Base-by-base conservation (phyloP, 192 early-diverging fungal species). In the Coemansia sp. region DNA sequence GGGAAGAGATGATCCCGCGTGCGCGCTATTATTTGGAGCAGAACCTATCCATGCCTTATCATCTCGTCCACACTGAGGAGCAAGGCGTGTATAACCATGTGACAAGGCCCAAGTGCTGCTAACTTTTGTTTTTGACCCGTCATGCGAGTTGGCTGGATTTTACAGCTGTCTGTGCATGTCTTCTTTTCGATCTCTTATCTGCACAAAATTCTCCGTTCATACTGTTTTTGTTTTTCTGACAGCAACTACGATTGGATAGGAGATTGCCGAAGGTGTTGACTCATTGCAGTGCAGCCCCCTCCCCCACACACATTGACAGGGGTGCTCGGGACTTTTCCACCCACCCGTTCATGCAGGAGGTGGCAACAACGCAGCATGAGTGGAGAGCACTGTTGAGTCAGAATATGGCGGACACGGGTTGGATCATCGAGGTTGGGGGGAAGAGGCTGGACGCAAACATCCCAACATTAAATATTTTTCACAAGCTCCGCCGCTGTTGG, bases 31-130 rank as follows among this genome's bases (percentile, higher is more conserved):
- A 56, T 31, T 34, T 49, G 28, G 72, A 81, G 50, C 47, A 75
- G 30, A 81, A 75, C 30, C 63, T 81, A n/a, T 69, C 72, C 12
- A 72, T 62, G 41, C 78, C 78, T 0, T 81, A 81, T 54, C 68
- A 72, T 19, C 62, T 81, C 4, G 28, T 81, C 4, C 69, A 72
- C 18, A 6, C 62, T 3, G 78, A 74, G 9, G 62, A 81, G 48
- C 54, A 71, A 53, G 72, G 74, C 65, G 72, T 74, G 60, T 74
- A 72, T 54, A 81, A 72, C 63, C 78, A 81, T 51, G 78, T 81
- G 14, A 81, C 78, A 52, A 81, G 71, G 63, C 72, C 74, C 5
- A 75, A 81, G 51, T 81, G 78, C 50, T 71, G 65, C 55, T 81
- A 58, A 55, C n/a, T 7, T 19, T 18, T n/a, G 18, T 19, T 18